Evolutionary conservation across 371 early-diverging fungal genomes (phyloP).

Genomic region (Conidiobolus incongruus): DNA sequence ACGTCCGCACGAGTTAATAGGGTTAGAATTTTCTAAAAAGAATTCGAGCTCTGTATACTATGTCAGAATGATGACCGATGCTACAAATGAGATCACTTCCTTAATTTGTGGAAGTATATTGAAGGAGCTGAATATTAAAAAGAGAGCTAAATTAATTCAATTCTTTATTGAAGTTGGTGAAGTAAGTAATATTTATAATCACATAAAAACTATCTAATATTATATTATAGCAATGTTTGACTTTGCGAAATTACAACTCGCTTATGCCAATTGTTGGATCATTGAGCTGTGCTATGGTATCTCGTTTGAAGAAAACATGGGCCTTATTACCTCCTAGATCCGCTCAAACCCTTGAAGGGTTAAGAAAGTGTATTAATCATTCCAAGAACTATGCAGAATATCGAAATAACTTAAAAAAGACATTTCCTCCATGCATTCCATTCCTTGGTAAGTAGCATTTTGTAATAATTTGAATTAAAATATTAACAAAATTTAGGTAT

Average conservation of each 20-base stretch:
- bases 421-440: conserved; percentile 49
- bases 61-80: conserved; percentile 2
- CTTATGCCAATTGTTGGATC: conserved; percentile 59
- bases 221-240: conserved; percentile 17
- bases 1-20: conserved; percentile 34
- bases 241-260: conserved; percentile 54
- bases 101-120: conserved; percentile 68
- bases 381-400: conserved; percentile 54
- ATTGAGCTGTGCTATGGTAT: conserved; percentile 45
- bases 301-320: conserved; percentile 56
- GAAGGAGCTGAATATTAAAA: conserved; percentile 47
- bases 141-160: conserved; percentile 48
- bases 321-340: conserved; percentile 25
- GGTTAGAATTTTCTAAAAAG: conserved; percentile 28
- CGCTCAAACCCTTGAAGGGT: conserved; percentile 18
- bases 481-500: conserved; percentile 21
- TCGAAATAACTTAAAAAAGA: conserved; percentile 28
- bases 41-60: conserved; percentile 11
- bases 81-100: background rate
- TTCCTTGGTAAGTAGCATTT: conserved; percentile 28
- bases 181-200: conserved; percentile 20
- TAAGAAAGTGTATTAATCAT: conserved; percentile 36
- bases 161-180: conserved; percentile 32
- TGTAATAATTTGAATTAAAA: background rate
- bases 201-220: too few species aligned